A percentile compares a stretch with the other conserved stretches of the same genome.
Evolutionary conservation across 2,329 filamentous ascomycete species (phyloP).

Genomic region (Domatiomyces catenatus): DNA sequence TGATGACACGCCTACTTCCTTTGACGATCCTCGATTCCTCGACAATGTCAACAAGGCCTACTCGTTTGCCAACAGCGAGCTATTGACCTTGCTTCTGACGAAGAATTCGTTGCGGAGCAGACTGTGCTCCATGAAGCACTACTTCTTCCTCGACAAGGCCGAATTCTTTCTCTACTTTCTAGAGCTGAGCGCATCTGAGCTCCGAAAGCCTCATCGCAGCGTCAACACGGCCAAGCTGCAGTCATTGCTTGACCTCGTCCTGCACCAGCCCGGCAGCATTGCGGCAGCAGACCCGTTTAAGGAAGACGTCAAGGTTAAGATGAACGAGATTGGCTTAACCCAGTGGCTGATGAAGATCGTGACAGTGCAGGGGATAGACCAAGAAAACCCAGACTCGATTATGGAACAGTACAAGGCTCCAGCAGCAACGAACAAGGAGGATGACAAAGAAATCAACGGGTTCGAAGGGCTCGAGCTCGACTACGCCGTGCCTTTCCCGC

Average conservation of each 20-base stretch:
- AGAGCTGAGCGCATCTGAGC: constrained; percentile 74
- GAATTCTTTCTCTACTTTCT: constrained; percentile 98
- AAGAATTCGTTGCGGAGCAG: constrained; percentile 81
- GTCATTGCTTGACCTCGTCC: constrained; percentile 82
- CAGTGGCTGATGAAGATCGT: constrained; percentile 93
- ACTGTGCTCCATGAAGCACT: constrained; percentile 85
- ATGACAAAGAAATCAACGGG: constrained; percentile 73
- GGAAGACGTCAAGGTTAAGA: constrained; percentile 92
- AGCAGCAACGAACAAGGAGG: constrained; percentile 40
- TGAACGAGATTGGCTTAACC: constrained; percentile 86
- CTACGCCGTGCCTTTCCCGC: constrained; percentile 84
- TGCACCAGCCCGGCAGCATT: constrained; percentile 89
- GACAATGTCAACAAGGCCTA: constrained; percentile 95
- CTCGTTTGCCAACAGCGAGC: constrained; percentile 82
- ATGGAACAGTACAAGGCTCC: constrained; percentile 60
- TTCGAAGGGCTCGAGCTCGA: constrained; percentile 90
- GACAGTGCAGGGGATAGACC: constrained; percentile 87
- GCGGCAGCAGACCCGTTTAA: constrained; percentile 94
- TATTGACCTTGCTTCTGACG: constrained; percentile 79
- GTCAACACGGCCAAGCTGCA: constrained; percentile 91
- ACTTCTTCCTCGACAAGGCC: constrained; percentile 95
- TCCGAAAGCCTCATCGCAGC: constrained; percentile 72
- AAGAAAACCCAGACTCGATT: constrained; percentile 49
- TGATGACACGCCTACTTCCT: constrained; percentile 67
- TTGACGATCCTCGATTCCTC: constrained; percentile 80